Conservation (phyloP, 495 filamentous ascomycete genomes). For the Geoglossum glabrum region DNA sequence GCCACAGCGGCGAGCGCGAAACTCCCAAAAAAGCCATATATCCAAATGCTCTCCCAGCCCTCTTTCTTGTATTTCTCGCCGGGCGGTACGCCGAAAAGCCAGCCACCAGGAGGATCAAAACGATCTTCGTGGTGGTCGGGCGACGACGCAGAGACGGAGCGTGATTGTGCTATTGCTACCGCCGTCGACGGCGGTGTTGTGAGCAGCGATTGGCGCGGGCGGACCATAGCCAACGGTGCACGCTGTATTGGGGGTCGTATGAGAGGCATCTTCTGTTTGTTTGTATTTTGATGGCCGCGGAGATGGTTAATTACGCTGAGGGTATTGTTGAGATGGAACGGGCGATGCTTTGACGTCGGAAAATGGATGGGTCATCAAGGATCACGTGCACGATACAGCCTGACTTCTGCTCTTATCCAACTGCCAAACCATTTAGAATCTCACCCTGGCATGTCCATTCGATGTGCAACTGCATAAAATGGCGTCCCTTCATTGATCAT, state of each 20-base stretch:
- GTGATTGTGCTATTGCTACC: constrained; percentile 4
- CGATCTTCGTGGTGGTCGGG: constrained; percentile 44
- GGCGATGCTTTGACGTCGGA: too few species aligned
- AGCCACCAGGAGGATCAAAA: constrained; percentile 82
- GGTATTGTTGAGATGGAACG: too few species aligned
- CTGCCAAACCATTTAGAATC: too few species aligned
- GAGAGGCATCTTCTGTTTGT: neutral
- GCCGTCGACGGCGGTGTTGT: neutral
- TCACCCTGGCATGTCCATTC: too few species aligned
- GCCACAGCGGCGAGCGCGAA: constrained; percentile 52
- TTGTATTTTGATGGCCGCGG: neutral
- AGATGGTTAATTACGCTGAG: too few species aligned
- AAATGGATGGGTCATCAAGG: too few species aligned
- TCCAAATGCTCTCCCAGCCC: constrained; percentile 80
- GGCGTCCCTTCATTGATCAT: too few species aligned
- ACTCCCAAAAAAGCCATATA: constrained; percentile 80
- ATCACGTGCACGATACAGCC: too few species aligned
- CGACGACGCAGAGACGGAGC: constrained; percentile 6
- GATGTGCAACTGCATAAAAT: too few species aligned
- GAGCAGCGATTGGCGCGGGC: neutral
- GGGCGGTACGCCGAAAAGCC: constrained; percentile 77
- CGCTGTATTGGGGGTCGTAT: neutral
- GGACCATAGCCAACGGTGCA: neutral
- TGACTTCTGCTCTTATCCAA: too few species aligned
- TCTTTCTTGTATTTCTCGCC: constrained; percentile 90